Evolutionary conservation across 2,329 filamentous ascomycete genomes (phyloP).

Genomic region (Alternaria tenuissima): DNA sequence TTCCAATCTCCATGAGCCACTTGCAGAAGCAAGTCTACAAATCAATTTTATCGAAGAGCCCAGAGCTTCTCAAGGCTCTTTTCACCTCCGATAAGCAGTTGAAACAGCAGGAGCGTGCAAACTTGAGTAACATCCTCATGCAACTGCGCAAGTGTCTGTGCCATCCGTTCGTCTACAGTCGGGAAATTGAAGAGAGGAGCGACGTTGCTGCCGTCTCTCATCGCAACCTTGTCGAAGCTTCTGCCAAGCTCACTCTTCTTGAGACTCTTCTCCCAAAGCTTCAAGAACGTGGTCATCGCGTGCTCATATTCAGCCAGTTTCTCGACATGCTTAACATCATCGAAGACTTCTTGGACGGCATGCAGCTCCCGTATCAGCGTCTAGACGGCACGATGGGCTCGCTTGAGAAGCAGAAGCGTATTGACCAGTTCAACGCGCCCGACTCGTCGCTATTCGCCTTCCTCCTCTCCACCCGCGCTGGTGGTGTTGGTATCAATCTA

Average conservation of each 20-base stretch:
- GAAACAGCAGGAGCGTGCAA: conserved; percentile 76
- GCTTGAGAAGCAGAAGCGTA: conserved; percentile 90
- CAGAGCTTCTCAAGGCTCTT: conserved; percentile 85
- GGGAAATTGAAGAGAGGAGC: conserved; percentile 84
- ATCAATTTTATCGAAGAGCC: conserved; percentile 90
- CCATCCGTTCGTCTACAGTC: conserved; percentile 94
- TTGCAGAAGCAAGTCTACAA: conserved; percentile 95
- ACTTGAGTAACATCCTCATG: conserved; percentile 92
- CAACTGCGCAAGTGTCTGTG: conserved; percentile 94
- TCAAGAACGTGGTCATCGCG: conserved; percentile 83
- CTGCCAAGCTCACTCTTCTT: conserved; percentile 84
- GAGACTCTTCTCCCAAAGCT: conserved; percentile 88
- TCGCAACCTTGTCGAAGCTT: conserved; percentile 88
- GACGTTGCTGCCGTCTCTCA: conserved; percentile 69
- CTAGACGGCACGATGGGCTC: conserved; percentile 85
- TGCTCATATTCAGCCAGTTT: conserved; percentile 96
- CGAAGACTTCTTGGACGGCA: conserved; percentile 85
- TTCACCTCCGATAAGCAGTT: conserved; percentile 70
- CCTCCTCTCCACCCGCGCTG: conserved; percentile 89
- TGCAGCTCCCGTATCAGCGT: conserved; percentile 77
- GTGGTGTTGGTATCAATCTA: conserved; percentile 96
- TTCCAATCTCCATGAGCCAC: conserved; percentile 94
- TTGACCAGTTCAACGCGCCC: conserved; percentile 90
- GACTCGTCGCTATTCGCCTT: conserved; percentile 87
- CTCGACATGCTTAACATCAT: conserved; percentile 84